A percentile compares a stretch with the other conserved stretches of the same genome.
These are phyloP conservation scores for Suillus weaverae DNA, from an alignment of 768 basidiomycete species.

Conservation along the genomic window DNA sequence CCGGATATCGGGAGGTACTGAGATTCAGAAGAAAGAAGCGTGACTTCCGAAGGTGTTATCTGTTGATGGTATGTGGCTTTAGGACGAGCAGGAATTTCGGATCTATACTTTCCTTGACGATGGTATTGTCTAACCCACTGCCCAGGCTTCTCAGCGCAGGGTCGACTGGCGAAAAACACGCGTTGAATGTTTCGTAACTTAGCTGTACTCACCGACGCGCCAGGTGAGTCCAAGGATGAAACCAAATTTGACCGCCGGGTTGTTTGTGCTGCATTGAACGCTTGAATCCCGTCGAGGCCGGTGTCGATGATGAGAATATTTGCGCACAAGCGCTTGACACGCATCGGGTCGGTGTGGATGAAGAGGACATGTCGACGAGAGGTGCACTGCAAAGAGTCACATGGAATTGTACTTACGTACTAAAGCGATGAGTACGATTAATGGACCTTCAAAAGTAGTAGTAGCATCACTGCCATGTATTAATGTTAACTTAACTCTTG, in stretches of 20 bases:
- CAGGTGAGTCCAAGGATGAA: not conserved
- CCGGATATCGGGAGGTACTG: not conserved
- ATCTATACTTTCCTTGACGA: constrained; percentile 1
- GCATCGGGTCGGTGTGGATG: too few relatives aligned
- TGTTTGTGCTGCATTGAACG: not conserved
- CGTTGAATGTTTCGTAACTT: not conserved
- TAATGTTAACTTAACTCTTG: too few relatives aligned
- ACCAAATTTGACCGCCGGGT: not conserved
- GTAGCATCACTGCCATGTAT: too few relatives aligned
- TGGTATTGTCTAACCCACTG: constrained; percentile 15
- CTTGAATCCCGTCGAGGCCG: not conserved
- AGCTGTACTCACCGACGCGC: not conserved
- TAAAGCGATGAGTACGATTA: too few relatives aligned
- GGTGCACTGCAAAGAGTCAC: too few relatives aligned
- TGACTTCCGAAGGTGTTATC: not conserved
- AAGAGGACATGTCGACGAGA: too few relatives aligned
- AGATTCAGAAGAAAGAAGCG: not conserved
- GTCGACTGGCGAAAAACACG: not conserved
- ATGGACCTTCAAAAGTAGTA: too few relatives aligned
- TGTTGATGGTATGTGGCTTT: not conserved
- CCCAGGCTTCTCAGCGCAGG: constrained; percentile 21
- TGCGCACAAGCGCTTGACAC: too few relatives aligned
- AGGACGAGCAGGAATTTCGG: not conserved
- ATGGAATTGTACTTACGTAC: too few relatives aligned
- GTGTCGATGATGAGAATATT: not conserved